A percentile compares a stretch with the other conserved stretches of the same genome.
phyloP scores from a whole-genome alignment of 2,329 filamentous ascomycete genomes.

The Exophiala sp. region DNA sequence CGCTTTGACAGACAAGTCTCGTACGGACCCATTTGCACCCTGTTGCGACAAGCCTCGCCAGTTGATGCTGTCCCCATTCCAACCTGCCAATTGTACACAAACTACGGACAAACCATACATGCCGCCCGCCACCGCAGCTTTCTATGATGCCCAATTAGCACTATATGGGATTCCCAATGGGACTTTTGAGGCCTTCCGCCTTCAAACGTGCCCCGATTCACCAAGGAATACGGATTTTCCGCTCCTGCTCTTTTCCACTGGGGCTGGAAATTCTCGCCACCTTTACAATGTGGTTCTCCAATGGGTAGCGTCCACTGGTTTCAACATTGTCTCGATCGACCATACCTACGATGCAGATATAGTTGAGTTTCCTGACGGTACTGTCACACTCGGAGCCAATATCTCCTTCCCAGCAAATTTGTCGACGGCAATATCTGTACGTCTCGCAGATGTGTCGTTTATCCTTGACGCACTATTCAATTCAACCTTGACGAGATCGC shows the following conservation, averaged over 20 bases:
- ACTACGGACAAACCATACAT: constrained; percentile 27
- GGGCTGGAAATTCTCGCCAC: constrained; percentile 29
- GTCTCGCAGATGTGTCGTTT: constrained; percentile 16
- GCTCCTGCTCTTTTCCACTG: constrained; percentile 35
- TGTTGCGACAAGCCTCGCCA: constrained; percentile 12
- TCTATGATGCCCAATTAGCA: constrained; percentile 25
- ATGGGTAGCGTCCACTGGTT: constrained; percentile 34
- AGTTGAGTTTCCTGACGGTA: constrained; percentile 34
- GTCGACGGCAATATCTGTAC: not conserved
- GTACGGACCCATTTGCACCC: constrained; percentile 10
- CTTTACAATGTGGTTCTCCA: constrained; percentile 32
- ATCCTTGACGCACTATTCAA: constrained; percentile 20
- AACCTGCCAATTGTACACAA: constrained; percentile 10
- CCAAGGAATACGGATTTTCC: constrained; percentile 26
- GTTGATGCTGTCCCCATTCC: constrained; percentile 14
- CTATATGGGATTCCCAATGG: constrained; percentile 26
- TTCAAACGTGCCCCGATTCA: constrained; percentile 5
- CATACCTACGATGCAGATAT: constrained; percentile 37
- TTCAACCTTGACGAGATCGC: constrained; percentile 1
- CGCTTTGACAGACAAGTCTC: constrained; percentile 12
- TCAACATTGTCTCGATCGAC: constrained; percentile 35
- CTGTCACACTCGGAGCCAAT: constrained; percentile 12
- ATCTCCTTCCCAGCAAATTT: constrained; percentile 11
- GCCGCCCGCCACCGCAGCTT: constrained; percentile 31
- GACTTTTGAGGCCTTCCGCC: constrained; percentile 29